A percentile compares a stretch with the other conserved stretches of the same genome.
Evolutionary conservation across 116 monocot genomes (phyloP).

Genomic region (Papilionanthe hybrid): DNA sequence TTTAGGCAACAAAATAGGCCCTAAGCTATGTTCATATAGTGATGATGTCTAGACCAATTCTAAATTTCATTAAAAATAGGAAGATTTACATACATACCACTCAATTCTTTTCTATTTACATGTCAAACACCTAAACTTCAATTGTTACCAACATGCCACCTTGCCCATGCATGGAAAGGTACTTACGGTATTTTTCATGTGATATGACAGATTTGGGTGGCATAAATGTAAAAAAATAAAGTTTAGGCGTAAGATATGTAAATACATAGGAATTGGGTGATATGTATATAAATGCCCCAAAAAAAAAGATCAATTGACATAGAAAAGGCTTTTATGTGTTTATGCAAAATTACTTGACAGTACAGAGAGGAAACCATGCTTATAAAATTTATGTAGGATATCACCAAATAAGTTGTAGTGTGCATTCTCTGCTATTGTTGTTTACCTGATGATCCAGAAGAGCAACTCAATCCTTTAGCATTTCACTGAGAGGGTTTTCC

Average conservation of each 20-base stretch:
- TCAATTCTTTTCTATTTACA: too few species aligned
- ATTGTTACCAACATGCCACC: too few species aligned
- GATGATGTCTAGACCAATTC: too few species aligned
- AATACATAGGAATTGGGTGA: too few species aligned
- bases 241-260: too few species aligned
- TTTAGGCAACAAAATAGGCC: too few species aligned
- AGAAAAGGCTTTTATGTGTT: background rate
- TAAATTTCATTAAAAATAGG: background rate
- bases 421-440: background rate
- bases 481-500: constrained; percentile 36
- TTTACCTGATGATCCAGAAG: background rate
- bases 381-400: background rate
- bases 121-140: too few species aligned
- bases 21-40: too few species aligned
- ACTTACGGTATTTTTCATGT: too few species aligned
- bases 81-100: too few species aligned
- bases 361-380: background rate
- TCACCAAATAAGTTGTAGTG: background rate
- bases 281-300: background rate
- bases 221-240: background rate
- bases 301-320: background rate
- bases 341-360: background rate
- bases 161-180: too few species aligned
- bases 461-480: constrained; percentile 30
- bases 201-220: background rate